Conservation (phyloP, 257 asterid genomes). For the Vinca minor region DNA sequence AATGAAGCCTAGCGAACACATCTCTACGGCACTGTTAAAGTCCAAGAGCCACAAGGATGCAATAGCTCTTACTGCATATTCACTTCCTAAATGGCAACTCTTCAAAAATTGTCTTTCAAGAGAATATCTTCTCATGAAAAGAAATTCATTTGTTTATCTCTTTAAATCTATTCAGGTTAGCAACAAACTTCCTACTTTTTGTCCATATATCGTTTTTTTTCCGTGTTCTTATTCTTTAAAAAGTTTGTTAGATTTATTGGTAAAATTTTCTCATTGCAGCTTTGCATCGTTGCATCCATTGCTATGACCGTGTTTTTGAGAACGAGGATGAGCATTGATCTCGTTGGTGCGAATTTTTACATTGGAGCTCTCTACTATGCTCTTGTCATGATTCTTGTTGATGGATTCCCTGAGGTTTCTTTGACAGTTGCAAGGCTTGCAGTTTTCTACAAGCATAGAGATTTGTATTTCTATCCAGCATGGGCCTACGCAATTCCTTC, state of each 20-base stretch:
- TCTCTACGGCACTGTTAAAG: conserved; percentile 31
- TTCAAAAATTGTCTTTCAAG: conserved; percentile 44
- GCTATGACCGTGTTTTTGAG: conserved; percentile 50
- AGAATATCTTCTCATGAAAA: conserved; percentile 43
- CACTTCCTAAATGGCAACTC: conserved; percentile 40
- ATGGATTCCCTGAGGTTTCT: conserved; percentile 46
- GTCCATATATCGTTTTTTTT: not conserved
- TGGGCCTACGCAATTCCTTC: conserved; percentile 53
- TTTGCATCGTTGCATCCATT: conserved; percentile 33
- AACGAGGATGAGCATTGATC: conserved; percentile 38
- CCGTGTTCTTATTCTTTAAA: not conserved
- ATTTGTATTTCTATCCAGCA: conserved; percentile 42
- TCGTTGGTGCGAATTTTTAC: conserved; percentile 38
- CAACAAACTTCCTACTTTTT: not conserved
- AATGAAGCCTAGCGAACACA: conserved; percentile 24
- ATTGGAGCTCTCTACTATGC: conserved; percentile 45
- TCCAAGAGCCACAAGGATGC: conserved; percentile 35
- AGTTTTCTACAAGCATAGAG: conserved; percentile 49
- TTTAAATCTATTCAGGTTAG: conserved; percentile 46
- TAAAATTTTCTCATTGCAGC: conserved; percentile 30
- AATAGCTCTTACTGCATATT: conserved; percentile 29
- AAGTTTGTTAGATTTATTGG: not conserved
- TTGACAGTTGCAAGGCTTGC: conserved; percentile 40
- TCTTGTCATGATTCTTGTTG: conserved; percentile 38
- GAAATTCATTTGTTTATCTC: conserved; percentile 40